Percentiles rank a stretch among this genome's conserved stretches.
Conservation (phyloP, 192 early-diverging fungal genomes). For the Linnemannia schmuckeri region DNA sequence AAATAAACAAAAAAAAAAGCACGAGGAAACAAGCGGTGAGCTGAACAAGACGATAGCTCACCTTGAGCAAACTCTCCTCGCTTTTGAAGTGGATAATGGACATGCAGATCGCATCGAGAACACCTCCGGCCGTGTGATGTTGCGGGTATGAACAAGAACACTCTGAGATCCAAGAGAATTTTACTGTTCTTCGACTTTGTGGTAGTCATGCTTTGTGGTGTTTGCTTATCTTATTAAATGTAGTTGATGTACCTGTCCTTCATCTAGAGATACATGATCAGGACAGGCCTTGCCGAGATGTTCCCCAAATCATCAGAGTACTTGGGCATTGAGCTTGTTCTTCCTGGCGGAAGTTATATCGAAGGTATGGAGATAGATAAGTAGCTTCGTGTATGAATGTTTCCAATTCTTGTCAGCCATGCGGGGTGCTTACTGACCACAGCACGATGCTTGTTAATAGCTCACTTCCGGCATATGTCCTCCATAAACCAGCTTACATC, state of each 20-base stretch:
- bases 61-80: slow-evolving; percentile 36
- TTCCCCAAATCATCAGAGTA: slow-evolving; percentile 59
- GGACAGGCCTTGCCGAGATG: slow-evolving; percentile 52
- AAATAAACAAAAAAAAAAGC: slow-evolving; percentile 10
- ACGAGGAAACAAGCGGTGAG: slow-evolving; percentile 33
- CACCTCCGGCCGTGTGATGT: slow-evolving; percentile 29
- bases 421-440: background rate
- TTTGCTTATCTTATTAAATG: background rate
- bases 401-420: background rate
- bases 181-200: background rate
- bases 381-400: background rate
- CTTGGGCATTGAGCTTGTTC: slow-evolving; percentile 39
- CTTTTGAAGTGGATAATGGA: slow-evolving; percentile 38
- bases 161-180: background rate
- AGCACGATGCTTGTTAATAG: slow-evolving; percentile 24
- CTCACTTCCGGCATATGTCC: slow-evolving; percentile 60
- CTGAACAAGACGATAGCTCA: slow-evolving; percentile 32
- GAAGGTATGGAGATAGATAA: slow-evolving; percentile 10
- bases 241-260: background rate
- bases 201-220: background rate
- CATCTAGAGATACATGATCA: slow-evolving; percentile 49
- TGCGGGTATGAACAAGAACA: slow-evolving; percentile 29
- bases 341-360: slow-evolving; percentile 38
- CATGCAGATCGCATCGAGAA: slow-evolving; percentile 15
- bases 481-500: slow-evolving; percentile 63